A percentile compares a stretch with the other conserved stretches of the same genome.
Conservation (phyloP, 805 yeast species). For the Barnettozyma wickerhamii region DNA sequence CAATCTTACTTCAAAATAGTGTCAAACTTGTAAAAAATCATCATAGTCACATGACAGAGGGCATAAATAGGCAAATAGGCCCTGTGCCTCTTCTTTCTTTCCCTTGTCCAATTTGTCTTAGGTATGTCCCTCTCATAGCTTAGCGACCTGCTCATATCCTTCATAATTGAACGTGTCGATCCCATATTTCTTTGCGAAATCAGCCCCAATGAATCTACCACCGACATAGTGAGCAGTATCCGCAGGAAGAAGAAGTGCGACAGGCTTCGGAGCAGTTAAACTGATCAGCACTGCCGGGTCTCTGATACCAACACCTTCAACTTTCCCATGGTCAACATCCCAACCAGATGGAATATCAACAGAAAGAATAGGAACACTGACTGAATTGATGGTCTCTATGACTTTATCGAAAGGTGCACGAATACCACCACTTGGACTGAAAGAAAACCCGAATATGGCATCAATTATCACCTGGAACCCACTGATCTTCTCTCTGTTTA, state of each 20-base stretch:
- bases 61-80: no score
- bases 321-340: constrained; percentile 91
- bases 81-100: no score
- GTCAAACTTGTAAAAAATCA: not conserved
- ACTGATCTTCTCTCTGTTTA: constrained; percentile 27
- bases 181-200: constrained; percentile 68
- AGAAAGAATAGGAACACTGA: constrained; percentile 56
- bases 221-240: constrained; percentile 70
- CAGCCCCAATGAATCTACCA: constrained; percentile 73
- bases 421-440: constrained; percentile 67
- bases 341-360: constrained; percentile 96
- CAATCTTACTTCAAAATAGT: not conserved
- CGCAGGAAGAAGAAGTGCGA: constrained; percentile 50
- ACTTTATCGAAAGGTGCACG: constrained; percentile 67
- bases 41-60: not conserved
- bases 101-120: no score
- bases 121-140: no score
- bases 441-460: constrained; percentile 89
- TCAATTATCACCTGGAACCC: constrained; percentile 52
- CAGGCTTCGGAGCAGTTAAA: constrained; percentile 92
- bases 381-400: constrained; percentile 34
- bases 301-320: constrained; percentile 33
- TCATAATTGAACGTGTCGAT: constrained; percentile 60
- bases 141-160: constrained; percentile 53
- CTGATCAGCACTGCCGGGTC: constrained; percentile 71